Base-by-base conservation (phyloP, 2,329 filamentous ascomycete genomes). In the Endoconidiophora laricicola region DNA sequence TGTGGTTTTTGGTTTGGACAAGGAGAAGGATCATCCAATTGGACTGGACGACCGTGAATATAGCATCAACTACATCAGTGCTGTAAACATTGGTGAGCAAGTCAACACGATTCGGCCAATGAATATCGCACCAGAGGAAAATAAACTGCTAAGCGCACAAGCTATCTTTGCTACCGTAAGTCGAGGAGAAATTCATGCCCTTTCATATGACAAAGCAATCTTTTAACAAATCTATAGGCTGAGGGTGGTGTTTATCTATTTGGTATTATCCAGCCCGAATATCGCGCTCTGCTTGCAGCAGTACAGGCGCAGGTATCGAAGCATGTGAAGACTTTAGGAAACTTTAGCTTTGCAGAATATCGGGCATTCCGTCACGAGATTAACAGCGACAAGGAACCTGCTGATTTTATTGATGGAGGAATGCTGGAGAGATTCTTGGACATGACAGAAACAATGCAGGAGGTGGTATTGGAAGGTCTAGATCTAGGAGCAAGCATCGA, bases 221-320 rank as follows among this genome's bases (percentile, higher is more conserved):
- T 24, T 41, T n/a, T 6, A 40, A 38, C 33, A 23, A 29, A 7
- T 41, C 12, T 37, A 12, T 57, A 91, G 86, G 78, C 88, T 44
- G 90, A 96, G 62, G 91, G 91, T 23, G 83, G 83, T 0, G 81
- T 98, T 45, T 95, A 94, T 63, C 77, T 98, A 55, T 90, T 91
- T 58, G 86, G 83, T 1, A 75, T 83, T 5, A 86, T 98, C 56
- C 71, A 80, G 2, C 71, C 82, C 0, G 63, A 72, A 3, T 78
- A 83, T 48, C 81, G 86, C 59, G 83, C 94, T 57, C 69, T 94
- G 10, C 73, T 98, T 23, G 81, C 95, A 65, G 78, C 77, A 1
- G 77, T 98, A 49, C 91, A 98, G 62, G 67, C 69, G 0, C 76
- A 73, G 37, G 73, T 96, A 51, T 78, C 82, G 4, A 68, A 72